Percentiles rank a stretch among this genome's conserved stretches.
phyloP scores from a whole-genome alignment of 2,329 filamentous ascomycete species.

The Coniochaeta sp. region DNA sequence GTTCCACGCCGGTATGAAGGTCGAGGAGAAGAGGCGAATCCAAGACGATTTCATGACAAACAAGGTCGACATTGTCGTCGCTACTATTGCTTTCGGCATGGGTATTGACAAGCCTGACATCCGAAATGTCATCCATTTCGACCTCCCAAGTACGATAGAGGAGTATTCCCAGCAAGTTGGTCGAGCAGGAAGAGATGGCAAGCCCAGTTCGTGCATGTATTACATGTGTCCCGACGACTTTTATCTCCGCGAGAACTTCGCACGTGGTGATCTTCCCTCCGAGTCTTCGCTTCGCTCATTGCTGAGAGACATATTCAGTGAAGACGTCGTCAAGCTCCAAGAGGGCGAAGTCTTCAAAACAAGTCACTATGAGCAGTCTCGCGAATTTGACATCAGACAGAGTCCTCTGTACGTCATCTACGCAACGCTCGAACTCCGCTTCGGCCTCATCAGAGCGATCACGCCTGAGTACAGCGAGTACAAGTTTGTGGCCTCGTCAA shows the following conservation, averaged over 20 bases:
- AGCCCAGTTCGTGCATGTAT: slow-evolving; percentile 46
- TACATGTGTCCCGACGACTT: slow-evolving; percentile 51
- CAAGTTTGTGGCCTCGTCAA: slow-evolving; percentile 31
- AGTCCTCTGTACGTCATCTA: slow-evolving; percentile 46
- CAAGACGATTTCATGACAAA: slow-evolving; percentile 46
- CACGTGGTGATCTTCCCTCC: slow-evolving; percentile 51
- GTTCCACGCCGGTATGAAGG: slow-evolving; percentile 44
- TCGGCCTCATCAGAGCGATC: slow-evolving; percentile 45
- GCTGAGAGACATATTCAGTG: slow-evolving; percentile 42
- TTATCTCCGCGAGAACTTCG: slow-evolving; percentile 50
- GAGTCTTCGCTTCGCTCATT: slow-evolving; percentile 36
- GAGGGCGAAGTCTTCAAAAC: slow-evolving; percentile 37
- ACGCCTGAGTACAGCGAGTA: slow-evolving; percentile 52
- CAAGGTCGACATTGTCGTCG: slow-evolving; percentile 37
- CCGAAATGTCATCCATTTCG: slow-evolving; percentile 31
- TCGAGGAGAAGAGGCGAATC: slow-evolving; percentile 31
- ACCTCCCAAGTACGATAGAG: slow-evolving; percentile 2
- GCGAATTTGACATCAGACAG: slow-evolving; percentile 44
- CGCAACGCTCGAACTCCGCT: slow-evolving; percentile 52
- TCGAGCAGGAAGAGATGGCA: slow-evolving; percentile 40
- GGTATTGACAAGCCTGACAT: slow-evolving; percentile 50
- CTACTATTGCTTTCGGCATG: slow-evolving; percentile 54
- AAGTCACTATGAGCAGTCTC: slow-evolving; percentile 34
- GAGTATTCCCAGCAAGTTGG: slow-evolving; percentile 5
- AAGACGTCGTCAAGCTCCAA: slow-evolving; percentile 19